phyloP scores from a whole-genome alignment of 2,329 filamentous ascomycete genomes.

The Chaetothyriales sp. region DNA sequence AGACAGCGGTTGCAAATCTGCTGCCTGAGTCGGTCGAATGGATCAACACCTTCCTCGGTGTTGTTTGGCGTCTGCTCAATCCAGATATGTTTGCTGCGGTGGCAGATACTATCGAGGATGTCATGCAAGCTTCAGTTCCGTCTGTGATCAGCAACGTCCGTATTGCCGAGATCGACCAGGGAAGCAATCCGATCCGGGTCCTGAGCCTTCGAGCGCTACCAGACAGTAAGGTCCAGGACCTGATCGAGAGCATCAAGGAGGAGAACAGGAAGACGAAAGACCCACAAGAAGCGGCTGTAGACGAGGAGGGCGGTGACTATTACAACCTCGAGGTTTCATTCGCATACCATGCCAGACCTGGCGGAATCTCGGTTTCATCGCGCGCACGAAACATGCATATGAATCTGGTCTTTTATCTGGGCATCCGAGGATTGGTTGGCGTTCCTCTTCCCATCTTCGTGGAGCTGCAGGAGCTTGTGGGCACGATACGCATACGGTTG shows the following conservation, averaged over 20 bases:
- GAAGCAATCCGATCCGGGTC: slow-evolving; percentile 76
- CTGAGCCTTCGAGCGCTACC: slow-evolving; percentile 75
- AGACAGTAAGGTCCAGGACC: slow-evolving; percentile 61
- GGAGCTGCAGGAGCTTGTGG: slow-evolving; percentile 79
- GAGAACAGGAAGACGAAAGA: slow-evolving; percentile 71
- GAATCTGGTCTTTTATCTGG: slow-evolving; percentile 87
- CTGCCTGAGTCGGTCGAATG: slow-evolving; percentile 89
- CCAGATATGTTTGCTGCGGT: slow-evolving; percentile 87
- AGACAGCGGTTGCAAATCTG: slow-evolving; percentile 72
- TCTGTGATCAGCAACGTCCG: slow-evolving; percentile 85
- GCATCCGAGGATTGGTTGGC: slow-evolving; percentile 75
- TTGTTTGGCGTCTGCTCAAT: slow-evolving; percentile 84
- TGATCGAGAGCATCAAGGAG: slow-evolving; percentile 66
- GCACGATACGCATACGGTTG: slow-evolving; percentile 66
- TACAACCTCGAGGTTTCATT: slow-evolving; percentile 87
- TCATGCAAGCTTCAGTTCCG: slow-evolving; percentile 92
- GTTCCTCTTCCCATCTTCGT: slow-evolving; percentile 78
- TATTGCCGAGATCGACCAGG: slow-evolving; percentile 88
- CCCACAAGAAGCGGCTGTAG: slow-evolving; percentile 69
- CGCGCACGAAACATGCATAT: slow-evolving; percentile 95
- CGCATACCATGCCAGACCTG: slow-evolving; percentile 77
- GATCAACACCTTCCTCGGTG: slow-evolving; percentile 77
- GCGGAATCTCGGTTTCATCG: slow-evolving; percentile 51
- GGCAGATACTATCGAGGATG: slow-evolving; percentile 85
- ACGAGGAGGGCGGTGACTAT: slow-evolving; percentile 79